Percentiles rank a stretch among this genome's conserved stretches.
phyloP scores from a whole-genome alignment of 1,139 yeast species.

The Ogataea hybrid region DNA sequence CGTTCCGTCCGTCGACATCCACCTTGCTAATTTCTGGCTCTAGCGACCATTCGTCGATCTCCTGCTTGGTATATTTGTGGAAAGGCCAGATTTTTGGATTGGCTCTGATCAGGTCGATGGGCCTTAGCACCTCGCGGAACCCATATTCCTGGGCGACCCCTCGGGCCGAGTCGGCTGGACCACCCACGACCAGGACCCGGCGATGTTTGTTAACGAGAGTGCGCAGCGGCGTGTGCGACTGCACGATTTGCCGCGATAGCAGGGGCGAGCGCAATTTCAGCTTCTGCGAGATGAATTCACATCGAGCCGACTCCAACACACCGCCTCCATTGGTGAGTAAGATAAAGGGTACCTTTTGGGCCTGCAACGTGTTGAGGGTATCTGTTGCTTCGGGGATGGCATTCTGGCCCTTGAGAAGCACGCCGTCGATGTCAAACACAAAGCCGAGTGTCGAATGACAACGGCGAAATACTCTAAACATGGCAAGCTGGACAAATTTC shows the following conservation, averaged over 20 bases:
- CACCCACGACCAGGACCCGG: constrained; percentile 81
- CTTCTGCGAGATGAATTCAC: constrained; percentile 50
- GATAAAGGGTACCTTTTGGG: constrained; percentile 70
- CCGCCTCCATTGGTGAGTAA: constrained; percentile 96
- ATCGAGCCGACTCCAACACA: constrained; percentile 60
- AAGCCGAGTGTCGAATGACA: constrained; percentile 25
- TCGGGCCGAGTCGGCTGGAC: constrained; percentile 67
- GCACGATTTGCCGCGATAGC: constrained; percentile 68
- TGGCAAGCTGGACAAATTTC: background rate
- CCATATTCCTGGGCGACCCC: constrained; percentile 78
- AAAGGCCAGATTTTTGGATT: constrained; percentile 72
- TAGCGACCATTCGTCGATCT: constrained; percentile 46
- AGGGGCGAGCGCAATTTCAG: constrained; percentile 42
- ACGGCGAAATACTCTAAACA: constrained; percentile 2
- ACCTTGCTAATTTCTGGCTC: constrained; percentile 26
- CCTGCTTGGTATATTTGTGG: constrained; percentile 49
- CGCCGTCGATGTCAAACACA: constrained; percentile 72
- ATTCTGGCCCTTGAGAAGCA: constrained; percentile 71
- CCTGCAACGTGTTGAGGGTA: constrained; percentile 59
- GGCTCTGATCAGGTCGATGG: constrained; percentile 65
- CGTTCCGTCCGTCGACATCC: constrained; percentile 30
- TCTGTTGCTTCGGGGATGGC: constrained; percentile 67
- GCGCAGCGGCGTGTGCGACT: constrained; percentile 88
- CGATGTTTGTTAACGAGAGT: constrained; percentile 52
- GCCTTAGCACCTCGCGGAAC: constrained; percentile 72